A percentile compares a stretch with the other conserved stretches of the same genome.
phyloP scores from a whole-genome alignment of 2,329 filamentous ascomycete species.

The Pleurostoma richardsiae region DNA sequence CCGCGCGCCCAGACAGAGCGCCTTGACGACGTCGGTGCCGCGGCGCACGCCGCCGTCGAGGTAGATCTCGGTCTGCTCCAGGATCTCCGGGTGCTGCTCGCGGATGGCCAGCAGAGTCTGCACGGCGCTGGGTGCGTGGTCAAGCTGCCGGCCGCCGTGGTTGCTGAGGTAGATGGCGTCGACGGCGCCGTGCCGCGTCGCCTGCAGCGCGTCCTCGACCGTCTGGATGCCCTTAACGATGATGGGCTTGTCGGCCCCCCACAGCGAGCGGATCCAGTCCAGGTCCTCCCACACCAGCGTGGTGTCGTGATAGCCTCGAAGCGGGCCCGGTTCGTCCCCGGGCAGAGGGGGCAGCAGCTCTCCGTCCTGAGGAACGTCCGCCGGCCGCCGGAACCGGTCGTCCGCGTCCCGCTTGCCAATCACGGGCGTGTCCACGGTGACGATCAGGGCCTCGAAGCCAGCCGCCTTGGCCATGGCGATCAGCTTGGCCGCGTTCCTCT shows the following conservation, averaged over 20 bases:
- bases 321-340: conserved; percentile 6
- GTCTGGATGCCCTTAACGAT: conserved; percentile 10
- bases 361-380: conserved; percentile 3
- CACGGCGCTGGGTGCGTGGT: conserved; percentile 36
- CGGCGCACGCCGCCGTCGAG: conserved; percentile 41
- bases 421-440: conserved; percentile 26
- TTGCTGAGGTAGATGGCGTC: conserved; percentile 42
- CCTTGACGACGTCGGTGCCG: conserved; percentile 42
- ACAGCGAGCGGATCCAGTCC: conserved; percentile 13
- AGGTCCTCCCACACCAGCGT: conserved; percentile 12
- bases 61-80: conserved; percentile 33
- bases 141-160: conserved; percentile 46
- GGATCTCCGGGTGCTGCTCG: conserved; percentile 23
- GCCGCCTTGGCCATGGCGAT: conserved; percentile 24
- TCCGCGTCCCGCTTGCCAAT: conserved; percentile 12
- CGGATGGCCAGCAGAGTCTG: conserved; percentile 40
- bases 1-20: conserved; percentile 38
- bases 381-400: conserved; percentile 7
- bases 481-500: conserved; percentile 23
- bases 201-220: conserved; percentile 9
- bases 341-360: conserved; percentile 8
- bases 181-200: conserved; percentile 20
- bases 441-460: conserved; percentile 30
- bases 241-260: conserved; percentile 15
- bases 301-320: conserved; percentile 4